Conservation (phyloP, 805 yeast genomes). For the Trichomonascus vanleenenianus region DNA sequence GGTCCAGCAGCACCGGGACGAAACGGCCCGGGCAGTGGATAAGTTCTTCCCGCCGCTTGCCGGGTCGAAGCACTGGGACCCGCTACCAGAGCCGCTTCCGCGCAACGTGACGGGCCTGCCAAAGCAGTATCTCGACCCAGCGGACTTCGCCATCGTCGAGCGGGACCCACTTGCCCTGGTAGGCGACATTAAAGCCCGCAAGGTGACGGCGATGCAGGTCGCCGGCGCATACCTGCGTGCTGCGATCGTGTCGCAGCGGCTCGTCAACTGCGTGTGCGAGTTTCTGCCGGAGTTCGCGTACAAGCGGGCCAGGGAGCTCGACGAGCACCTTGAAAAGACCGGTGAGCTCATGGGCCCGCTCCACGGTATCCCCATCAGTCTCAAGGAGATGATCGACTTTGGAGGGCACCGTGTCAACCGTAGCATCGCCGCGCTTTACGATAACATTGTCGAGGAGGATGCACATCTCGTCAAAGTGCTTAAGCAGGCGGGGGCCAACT, state of each 20-base stretch:
- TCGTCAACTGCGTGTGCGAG: slow-evolving; percentile 30
- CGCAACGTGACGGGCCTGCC: slow-evolving; percentile 14
- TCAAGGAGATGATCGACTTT: slow-evolving; percentile 22
- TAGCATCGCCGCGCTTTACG: neutral
- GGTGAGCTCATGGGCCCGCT: slow-evolving; percentile 51
- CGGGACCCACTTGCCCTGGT: slow-evolving; percentile 30
- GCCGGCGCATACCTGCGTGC: slow-evolving; percentile 48
- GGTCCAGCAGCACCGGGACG: slow-evolving; percentile 10
- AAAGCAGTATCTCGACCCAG: slow-evolving; percentile 10
- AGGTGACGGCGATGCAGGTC: slow-evolving; percentile 39
- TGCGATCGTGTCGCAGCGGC: slow-evolving; percentile 52
- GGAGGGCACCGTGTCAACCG: slow-evolving; percentile 1
- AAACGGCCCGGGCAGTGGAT: slow-evolving; percentile 14
- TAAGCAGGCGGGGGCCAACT: slow-evolving; percentile 40
- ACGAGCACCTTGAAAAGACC: slow-evolving; percentile 37
- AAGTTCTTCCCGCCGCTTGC: slow-evolving; percentile 14
- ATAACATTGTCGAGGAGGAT: slow-evolving; percentile 11
- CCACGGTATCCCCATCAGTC: slow-evolving; percentile 56
- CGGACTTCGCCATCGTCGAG: slow-evolving; percentile 13
- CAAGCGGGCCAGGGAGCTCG: slow-evolving; percentile 45
- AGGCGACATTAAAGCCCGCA: slow-evolving; percentile 29
- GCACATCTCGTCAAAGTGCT: slow-evolving; percentile 10
- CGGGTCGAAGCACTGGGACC: slow-evolving; percentile 12
- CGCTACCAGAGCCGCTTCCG: slow-evolving; percentile 13
- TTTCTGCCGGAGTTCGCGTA: slow-evolving; percentile 50